These are phyloP conservation scores for Rhynchospora pubera DNA, from an alignment of 176 grass and related monocot genomes.

Conservation along the genomic window DNA sequence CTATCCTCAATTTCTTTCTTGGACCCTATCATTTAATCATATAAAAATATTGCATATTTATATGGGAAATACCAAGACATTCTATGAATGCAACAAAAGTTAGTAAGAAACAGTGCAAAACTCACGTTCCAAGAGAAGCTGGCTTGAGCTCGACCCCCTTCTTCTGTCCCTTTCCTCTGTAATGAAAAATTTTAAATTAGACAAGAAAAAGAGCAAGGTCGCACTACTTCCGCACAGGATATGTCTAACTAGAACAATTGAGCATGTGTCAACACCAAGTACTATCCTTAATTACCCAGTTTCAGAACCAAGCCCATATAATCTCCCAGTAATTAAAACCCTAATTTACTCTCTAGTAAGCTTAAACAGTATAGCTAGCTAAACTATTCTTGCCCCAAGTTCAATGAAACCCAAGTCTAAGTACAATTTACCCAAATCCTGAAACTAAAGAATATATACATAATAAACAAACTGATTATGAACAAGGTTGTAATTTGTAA, in stretches of 20 bases:
- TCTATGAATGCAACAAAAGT: neutral
- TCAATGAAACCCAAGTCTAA: neutral
- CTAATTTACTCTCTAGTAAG: neutral
- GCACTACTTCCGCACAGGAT: neutral
- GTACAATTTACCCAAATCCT: neutral
- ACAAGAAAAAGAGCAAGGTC: neutral
- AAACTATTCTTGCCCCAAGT: neutral
- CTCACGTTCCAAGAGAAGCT: conserved; percentile 75
- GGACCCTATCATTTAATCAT: conserved; percentile 42
- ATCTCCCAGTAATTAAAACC: neutral
- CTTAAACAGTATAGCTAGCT: neutral
- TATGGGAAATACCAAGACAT: conserved; percentile 8
- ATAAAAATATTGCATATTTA: neutral
- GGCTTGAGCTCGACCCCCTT: conserved; percentile 47
- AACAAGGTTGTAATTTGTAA: neutral
- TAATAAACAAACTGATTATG: neutral
- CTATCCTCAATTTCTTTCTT: conserved; percentile 79
- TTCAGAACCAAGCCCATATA: no score
- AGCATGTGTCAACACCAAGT: neutral
- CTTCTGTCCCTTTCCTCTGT: conserved; percentile 81
- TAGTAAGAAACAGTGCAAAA: neutral
- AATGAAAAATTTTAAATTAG: neutral
- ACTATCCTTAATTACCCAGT: neutral
- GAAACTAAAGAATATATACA: neutral
- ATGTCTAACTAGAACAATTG: neutral